Conservation (phyloP, 2,329 filamentous ascomycete species). For the Aspergillus costaricaensis region DNA sequence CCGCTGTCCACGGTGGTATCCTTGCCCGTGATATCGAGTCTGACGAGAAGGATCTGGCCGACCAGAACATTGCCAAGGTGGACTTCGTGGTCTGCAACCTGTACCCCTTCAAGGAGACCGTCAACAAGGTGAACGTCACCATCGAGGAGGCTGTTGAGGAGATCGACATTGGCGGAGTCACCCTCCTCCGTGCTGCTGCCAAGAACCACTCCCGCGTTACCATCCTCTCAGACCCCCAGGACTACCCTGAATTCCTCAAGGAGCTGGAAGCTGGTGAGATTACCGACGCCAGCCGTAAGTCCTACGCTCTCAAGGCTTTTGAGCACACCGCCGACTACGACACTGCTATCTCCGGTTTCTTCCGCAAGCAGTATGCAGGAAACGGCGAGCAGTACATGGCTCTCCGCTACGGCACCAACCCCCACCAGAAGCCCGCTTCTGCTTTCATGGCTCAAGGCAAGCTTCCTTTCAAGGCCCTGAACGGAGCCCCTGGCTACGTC, state of each 20-base stretch:
- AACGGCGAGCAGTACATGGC: slow-evolving; percentile 80
- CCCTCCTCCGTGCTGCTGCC: slow-evolving; percentile 89
- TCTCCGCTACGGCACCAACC: slow-evolving; percentile 94
- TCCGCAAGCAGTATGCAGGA: slow-evolving; percentile 92
- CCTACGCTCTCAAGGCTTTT: slow-evolving; percentile 95
- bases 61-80: slow-evolving; percentile 93
- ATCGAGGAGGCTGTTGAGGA: slow-evolving; percentile 97
- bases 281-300: slow-evolving; percentile 78
- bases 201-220: slow-evolving; percentile 98
- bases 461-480: slow-evolving; percentile 92
- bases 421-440: slow-evolving; percentile 94
- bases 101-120: slow-evolving; percentile 98
- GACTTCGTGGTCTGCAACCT: slow-evolving; percentile 98
- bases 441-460: slow-evolving; percentile 72
- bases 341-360: slow-evolving; percentile 90
- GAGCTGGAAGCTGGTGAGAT: slow-evolving; percentile 87
- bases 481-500: slow-evolving; percentile 91
- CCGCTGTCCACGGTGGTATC: slow-evolving; percentile 81
- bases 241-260: slow-evolving; percentile 91
- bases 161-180: slow-evolving; percentile 97
- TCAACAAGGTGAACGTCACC: slow-evolving; percentile 95
- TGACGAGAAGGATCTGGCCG: slow-evolving; percentile 93
- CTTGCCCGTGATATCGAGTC: slow-evolving; percentile 91
- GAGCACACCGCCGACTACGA: slow-evolving; percentile 98
- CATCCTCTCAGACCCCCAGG: slow-evolving; percentile 88